Percentiles rank a stretch among this genome's conserved stretches.
phyloP scores from a whole-genome alignment of 2,329 filamentous ascomycete genomes.

The Hypoxylon sp. region DNA sequence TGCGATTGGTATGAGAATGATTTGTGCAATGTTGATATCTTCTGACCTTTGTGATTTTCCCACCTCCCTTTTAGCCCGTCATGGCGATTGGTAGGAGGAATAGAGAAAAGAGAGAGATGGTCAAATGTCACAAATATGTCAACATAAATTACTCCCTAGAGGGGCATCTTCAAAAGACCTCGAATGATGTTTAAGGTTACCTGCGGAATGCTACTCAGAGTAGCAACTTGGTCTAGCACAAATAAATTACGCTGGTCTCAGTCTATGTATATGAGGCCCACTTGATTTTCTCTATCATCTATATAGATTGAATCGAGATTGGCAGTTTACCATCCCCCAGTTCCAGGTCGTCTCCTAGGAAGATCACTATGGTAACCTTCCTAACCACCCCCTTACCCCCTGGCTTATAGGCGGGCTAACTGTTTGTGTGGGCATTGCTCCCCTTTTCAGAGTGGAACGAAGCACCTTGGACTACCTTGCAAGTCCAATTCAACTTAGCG shows the following conservation, averaged over 20 bases:
- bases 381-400: conserved; percentile 14
- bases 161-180: neutral
- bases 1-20: neutral
- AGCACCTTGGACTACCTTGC: conserved; percentile 38
- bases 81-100: neutral
- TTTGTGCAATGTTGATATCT: conserved; percentile 5
- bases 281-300: conserved; percentile 42
- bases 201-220: conserved; percentile 21
- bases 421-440: conserved; percentile 41
- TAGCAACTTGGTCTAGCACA: conserved; percentile 23
- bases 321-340: conserved; percentile 32
- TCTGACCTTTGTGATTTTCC: neutral
- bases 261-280: conserved; percentile 35
- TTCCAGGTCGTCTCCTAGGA: conserved; percentile 41
- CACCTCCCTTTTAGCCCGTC: neutral
- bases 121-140: neutral
- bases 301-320: conserved; percentile 50
- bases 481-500: conserved; percentile 42
- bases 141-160: neutral
- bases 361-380: conserved; percentile 24
- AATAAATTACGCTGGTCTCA: conserved; percentile 44
- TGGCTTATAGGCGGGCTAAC: conserved; percentile 29
- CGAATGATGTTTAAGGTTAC: conserved; percentile 13
- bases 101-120: neutral
- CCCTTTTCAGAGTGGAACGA: conserved; percentile 43